Evolutionary conservation across 2,329 filamentous ascomycete species (phyloP).

Genomic region (Penicillium hordei): DNA sequence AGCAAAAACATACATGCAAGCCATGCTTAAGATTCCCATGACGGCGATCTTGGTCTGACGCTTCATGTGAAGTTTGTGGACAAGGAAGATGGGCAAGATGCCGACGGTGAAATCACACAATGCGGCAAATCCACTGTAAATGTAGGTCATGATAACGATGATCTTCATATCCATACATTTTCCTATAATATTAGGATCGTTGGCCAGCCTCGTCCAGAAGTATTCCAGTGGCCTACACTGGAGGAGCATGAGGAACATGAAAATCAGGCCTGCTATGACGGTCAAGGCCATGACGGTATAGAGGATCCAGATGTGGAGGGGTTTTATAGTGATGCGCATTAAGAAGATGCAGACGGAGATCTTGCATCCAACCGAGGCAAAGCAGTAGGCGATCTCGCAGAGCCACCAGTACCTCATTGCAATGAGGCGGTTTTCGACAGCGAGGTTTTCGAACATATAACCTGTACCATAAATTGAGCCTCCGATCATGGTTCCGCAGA

Average conservation of each 20-base stretch:
- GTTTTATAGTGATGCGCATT: conserved; percentile 51
- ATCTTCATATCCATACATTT: conserved; percentile 45
- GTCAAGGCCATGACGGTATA: conserved; percentile 47
- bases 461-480: conserved; percentile 34
- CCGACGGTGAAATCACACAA: conserved; percentile 54
- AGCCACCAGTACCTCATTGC: conserved; percentile 50
- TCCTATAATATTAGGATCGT: conserved; percentile 32
- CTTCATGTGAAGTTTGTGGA: conserved; percentile 58
- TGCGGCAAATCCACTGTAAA: conserved; percentile 35
- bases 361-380: conserved; percentile 50
- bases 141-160: conserved; percentile 36
- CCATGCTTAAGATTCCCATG: conserved; percentile 56
- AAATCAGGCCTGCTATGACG: conserved; percentile 47
- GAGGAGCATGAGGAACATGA: conserved; percentile 55
- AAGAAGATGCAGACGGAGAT: conserved; percentile 55
- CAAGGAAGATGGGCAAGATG: conserved; percentile 55
- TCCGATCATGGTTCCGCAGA: conserved; percentile 33
- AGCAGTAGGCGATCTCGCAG: conserved; percentile 53
- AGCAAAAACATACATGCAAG: conserved; percentile 46
- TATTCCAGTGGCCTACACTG: conserved; percentile 53
- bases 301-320: conserved; percentile 50
- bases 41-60: conserved; percentile 53
- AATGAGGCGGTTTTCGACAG: conserved; percentile 17
- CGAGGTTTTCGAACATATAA: conserved; percentile 18
- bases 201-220: conserved; percentile 48